A percentile compares a stretch with the other conserved stretches of the same genome.
Evolutionary conservation across 805 yeast species (phyloP).

Genomic region (Isabelozyma pseudorhagii): DNA sequence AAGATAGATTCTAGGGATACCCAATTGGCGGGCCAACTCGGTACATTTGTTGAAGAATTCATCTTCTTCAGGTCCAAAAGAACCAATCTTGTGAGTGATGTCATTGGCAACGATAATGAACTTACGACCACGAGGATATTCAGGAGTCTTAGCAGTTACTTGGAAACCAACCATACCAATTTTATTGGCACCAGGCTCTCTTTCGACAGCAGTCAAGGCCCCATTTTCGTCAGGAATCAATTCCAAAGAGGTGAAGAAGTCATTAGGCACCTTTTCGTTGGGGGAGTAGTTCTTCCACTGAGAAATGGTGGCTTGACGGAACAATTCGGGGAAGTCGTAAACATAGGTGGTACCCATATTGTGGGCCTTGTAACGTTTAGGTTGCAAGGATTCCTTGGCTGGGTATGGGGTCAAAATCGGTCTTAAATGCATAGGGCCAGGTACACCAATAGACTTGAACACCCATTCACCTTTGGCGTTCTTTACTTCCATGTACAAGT

Average conservation of each 20-base stretch:
- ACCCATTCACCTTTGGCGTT: conserved; percentile 95
- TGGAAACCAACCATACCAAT: conserved; percentile 98
- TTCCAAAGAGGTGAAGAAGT: conserved; percentile 75
- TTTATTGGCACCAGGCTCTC: conserved; percentile 95
- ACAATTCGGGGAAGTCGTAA: conserved; percentile 97
- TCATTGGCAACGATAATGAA: conserved; percentile 93
- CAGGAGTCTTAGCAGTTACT: conserved; percentile 89
- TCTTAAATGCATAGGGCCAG: conserved; percentile 97
- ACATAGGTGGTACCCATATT: conserved; percentile 97
- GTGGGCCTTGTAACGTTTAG: conserved; percentile 98
- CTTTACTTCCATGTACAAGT: conserved; percentile 90
- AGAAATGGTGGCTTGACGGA: conserved; percentile 84
- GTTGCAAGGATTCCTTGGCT: conserved; percentile 96
- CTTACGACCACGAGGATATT: conserved; percentile 94
- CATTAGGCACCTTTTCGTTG: conserved; percentile 63
- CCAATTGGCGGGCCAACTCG: conserved; percentile 82
- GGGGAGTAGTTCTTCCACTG: conserved; percentile 76
- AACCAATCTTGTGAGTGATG: conserved; percentile 96
- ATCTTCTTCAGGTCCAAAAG: conserved; percentile 97
- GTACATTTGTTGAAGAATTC: conserved; percentile 88
- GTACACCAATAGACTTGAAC: conserved; percentile 89
- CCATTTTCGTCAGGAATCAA: conserved; percentile 80
- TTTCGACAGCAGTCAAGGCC: conserved; percentile 77
- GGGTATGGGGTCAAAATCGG: conserved; percentile 95
- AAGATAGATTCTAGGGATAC: conserved; percentile 92